A percentile compares a stretch with the other conserved stretches of the same genome.
These are phyloP conservation scores for Guadua angustifolia DNA, from an alignment of 176 grass and related monocot genomes.

Conservation along the genomic window DNA sequence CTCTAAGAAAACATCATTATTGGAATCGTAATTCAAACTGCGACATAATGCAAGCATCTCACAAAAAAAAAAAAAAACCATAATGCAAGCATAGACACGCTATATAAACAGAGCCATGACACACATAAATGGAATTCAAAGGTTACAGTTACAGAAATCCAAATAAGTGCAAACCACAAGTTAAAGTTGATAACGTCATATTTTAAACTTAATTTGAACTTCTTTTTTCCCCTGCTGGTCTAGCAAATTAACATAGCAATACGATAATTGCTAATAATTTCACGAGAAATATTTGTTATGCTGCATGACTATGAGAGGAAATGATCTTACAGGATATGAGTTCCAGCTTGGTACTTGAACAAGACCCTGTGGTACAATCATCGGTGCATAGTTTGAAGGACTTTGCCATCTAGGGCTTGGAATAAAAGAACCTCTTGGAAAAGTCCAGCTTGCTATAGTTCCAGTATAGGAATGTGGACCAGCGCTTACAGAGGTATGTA, in stretches of 20 bases:
- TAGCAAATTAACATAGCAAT: constrained; percentile 16
- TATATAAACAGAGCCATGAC: background rate
- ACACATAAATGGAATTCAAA: background rate
- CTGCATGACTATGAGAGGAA: constrained; percentile 27
- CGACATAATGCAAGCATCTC: constrained; percentile 4
- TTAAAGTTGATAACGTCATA: constrained; percentile 16
- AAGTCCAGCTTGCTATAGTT: constrained; percentile 73
- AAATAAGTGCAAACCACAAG: constrained; percentile 8
- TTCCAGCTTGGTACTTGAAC: constrained; percentile 94
- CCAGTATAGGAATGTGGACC: constrained; percentile 72
- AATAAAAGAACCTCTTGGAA: constrained; percentile 92
- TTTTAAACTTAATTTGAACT: background rate
- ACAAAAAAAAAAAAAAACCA: background rate
- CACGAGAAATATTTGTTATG: constrained; percentile 4
- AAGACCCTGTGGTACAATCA: constrained; percentile 92
- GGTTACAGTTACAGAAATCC: constrained; percentile 31
- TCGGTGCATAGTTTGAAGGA: constrained; percentile 86
- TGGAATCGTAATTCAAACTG: background rate
- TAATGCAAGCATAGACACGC: background rate
- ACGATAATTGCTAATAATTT: background rate
- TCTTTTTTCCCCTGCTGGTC: background rate
- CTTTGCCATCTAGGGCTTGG: constrained; percentile 90
- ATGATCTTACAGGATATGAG: constrained; percentile 74
- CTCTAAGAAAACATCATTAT: background rate
- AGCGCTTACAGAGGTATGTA: constrained; percentile 72